Evolutionary conservation across 352 stramenopile genomes (phyloP).

Genomic region (Phytophthora megakarya): DNA sequence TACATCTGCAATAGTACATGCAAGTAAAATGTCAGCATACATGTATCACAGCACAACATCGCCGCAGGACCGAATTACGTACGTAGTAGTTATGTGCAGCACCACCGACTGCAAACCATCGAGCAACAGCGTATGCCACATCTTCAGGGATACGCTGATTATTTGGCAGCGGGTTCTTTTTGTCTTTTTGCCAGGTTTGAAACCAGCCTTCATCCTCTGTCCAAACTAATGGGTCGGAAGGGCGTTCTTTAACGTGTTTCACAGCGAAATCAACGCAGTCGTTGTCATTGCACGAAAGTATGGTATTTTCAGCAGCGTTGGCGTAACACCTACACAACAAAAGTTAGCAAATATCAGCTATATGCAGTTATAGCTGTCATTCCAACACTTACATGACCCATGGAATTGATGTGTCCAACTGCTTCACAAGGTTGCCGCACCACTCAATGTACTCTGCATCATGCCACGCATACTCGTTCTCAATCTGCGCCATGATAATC

Average conservation of each 20-base stretch:
- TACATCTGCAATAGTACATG: conserved; percentile 55
- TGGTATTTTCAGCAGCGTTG: conserved; percentile 67
- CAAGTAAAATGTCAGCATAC: conserved; percentile 8
- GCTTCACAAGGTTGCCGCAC: conserved; percentile 55
- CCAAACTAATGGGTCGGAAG: conserved; percentile 66
- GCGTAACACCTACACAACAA: conserved; percentile 52
- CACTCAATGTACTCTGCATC: conserved; percentile 59
- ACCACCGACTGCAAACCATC: conserved; percentile 72
- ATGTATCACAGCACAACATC: not conserved
- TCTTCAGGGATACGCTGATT: conserved; percentile 56
- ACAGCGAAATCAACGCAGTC: conserved; percentile 69
- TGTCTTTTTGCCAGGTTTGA: conserved; percentile 57
- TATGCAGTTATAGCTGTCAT: not conserved
- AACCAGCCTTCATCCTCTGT: conserved; percentile 82
- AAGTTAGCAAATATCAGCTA: not conserved
- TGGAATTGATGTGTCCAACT: conserved; percentile 63
- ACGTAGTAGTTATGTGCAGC: conserved; percentile 79
- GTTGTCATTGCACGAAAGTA: conserved; percentile 67
- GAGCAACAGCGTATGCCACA: conserved; percentile 62
- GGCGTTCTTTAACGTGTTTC: conserved; percentile 46
- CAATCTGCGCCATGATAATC: conserved; percentile 79
- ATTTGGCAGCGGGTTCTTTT: conserved; percentile 36
- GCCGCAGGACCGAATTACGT: conserved; percentile 14
- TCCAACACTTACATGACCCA: conserved; percentile 68
- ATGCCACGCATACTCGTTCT: conserved; percentile 65